Evolutionary conservation across 2,329 filamentous ascomycete species (phyloP), one percentile per base, ranked within the genome.

Genomic region (Chaetomium sp.): DNA sequence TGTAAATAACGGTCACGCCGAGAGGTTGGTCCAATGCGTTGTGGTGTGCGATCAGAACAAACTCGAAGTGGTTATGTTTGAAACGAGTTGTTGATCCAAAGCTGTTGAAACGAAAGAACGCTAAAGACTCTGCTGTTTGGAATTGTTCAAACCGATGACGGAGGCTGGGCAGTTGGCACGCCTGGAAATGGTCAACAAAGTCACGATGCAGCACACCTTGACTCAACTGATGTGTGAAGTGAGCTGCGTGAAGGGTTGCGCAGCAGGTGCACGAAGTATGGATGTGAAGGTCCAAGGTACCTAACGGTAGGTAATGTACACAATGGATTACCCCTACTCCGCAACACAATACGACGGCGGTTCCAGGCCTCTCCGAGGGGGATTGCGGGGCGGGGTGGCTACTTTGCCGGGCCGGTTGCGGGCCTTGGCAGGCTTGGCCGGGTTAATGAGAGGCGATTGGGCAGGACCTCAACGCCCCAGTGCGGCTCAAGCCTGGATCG

Each of bases 401-500:
- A 27, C 54, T 25, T 57, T 29, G 13, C 27, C 42, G 51, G 51
- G 13, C 25, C 19, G 42, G 42, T 29, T 50, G n/a, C 29, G 27
- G 29, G 23, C n/a, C 55, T 57, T 57, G 55, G 55, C 55, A 21
- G 8, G 16, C 16, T 29, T 21, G 38, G 55, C 25, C 38, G 55
- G 12, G 33, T 35, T 31, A 1, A 31, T 12, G 12, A 6, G n/a
- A 23, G n/a, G 31, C 31, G 6, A 31, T 51, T 59, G 16, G 38
- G 16, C n/a, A 29, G 57, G 29, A 9, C 2, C 45, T 35, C 10
- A 27, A 13, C 10, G 33, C 47, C 57, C 57, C 57, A 21, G 49
- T 51, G 45, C 56, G 56, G 56, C 56, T 58, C 56, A 58, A 23
- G 16, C 23, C 54, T 45, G 54, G 21, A 56, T 38, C 38, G 27